Evolutionary conservation across 1,284 basidiomycete genomes (phyloP).

Genomic region (Agaricales sp.): DNA sequence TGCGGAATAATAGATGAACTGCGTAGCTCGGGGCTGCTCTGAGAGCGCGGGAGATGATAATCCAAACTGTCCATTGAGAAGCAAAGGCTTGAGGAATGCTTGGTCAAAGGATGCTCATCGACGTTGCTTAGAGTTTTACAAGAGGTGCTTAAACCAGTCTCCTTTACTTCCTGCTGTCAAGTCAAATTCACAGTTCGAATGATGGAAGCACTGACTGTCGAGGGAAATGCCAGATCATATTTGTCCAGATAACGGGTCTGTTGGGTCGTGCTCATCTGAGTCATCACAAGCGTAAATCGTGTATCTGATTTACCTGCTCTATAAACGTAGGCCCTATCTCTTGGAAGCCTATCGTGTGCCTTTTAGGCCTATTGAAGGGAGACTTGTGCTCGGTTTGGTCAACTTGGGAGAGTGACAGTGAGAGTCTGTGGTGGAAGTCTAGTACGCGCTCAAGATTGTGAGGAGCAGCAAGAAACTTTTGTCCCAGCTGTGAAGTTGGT

Average conservation of each 20-base stretch:
- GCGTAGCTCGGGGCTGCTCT: neutral
- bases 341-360: too few species aligned
- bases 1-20: neutral
- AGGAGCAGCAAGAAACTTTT: constrained; percentile 8
- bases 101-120: too few species aligned
- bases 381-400: too few species aligned
- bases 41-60: neutral
- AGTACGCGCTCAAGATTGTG: constrained; percentile 20
- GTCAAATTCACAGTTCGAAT: too few species aligned
- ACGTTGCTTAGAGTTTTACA: too few species aligned
- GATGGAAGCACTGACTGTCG: neutral
- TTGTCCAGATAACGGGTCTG: neutral
- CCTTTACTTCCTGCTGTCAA: too few species aligned
- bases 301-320: too few species aligned
- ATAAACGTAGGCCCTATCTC: too few species aligned
- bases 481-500: neutral
- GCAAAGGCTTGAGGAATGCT: neutral
- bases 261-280: too few species aligned
- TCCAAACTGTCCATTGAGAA: neutral
- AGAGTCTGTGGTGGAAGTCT: constrained; percentile 21
- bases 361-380: too few species aligned
- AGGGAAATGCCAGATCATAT: neutral
- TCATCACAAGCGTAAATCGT: constrained; percentile 3
- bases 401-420: constrained; percentile 12
- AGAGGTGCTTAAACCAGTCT: too few species aligned